Percentiles rank a stretch among this genome's conserved stretches.
Conservation (phyloP, 2,329 filamentous ascomycete genomes). For the Pestalotiopsis sp. region DNA sequence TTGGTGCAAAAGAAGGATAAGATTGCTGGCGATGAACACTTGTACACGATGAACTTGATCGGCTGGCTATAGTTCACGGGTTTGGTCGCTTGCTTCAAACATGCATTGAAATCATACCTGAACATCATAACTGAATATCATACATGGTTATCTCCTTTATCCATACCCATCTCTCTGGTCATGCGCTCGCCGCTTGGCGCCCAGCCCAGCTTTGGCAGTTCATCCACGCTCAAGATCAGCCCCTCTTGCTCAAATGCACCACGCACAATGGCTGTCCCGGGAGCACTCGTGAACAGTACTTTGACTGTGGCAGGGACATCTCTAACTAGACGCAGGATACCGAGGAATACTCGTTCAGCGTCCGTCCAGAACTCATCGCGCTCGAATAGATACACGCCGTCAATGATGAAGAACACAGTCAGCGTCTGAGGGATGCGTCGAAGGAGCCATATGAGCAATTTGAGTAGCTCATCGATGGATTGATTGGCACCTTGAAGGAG, state of each 20-base stretch:
- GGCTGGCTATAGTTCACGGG: conserved; percentile 8
- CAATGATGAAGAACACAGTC: conserved; percentile 12
- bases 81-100: no score
- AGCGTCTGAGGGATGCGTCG: neutral
- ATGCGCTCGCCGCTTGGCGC: conserved; percentile 12
- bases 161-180: neutral
- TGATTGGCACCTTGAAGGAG: neutral
- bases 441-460: neutral
- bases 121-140: neutral
- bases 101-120: no score
- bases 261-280: conserved; percentile 10
- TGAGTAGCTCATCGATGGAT: neutral
- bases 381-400: conserved; percentile 14
- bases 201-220: conserved; percentile 14
- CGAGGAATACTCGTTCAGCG: neutral
- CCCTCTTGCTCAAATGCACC: conserved; percentile 17
- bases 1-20: conserved; percentile 19
- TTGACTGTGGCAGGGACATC: conserved; percentile 16
- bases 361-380: conserved; percentile 1
- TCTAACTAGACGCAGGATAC: neutral
- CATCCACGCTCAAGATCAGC: conserved; percentile 18
- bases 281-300: conserved; percentile 20
- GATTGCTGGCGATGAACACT: conserved; percentile 12
- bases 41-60: conserved; percentile 17
- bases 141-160: neutral